A percentile compares a stretch with the other conserved stretches of the same genome.
phyloP scores from a whole-genome alignment of 495 filamentous ascomycete species.

The Aspergillus ellipticus region DNA sequence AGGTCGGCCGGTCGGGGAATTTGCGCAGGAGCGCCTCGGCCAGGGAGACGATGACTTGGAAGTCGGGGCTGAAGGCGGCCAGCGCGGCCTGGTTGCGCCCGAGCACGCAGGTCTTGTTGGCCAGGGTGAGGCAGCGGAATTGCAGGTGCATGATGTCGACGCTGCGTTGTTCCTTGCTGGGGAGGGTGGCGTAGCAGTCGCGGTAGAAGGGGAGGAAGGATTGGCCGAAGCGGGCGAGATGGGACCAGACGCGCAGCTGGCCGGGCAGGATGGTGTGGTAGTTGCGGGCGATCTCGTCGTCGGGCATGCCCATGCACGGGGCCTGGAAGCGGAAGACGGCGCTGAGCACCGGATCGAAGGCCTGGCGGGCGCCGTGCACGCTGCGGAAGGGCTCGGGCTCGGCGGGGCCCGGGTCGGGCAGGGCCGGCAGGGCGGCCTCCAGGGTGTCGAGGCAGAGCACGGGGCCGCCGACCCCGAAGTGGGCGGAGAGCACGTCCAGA shows the following conservation, averaged over 20 bases:
- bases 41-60: neutral
- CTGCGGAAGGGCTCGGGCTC: neutral
- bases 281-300: neutral
- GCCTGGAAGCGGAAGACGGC: neutral
- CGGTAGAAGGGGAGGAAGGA: neutral
- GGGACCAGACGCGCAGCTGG: neutral
- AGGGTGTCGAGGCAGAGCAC: neutral
- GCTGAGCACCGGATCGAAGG: neutral
- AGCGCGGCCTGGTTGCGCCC: neutral
- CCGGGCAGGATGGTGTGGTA: neutral
- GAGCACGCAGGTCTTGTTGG: constrained; percentile 9
- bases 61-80: neutral
- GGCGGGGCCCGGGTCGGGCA: no score
- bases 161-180: constrained; percentile 4
- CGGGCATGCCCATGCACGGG: neutral
- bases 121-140: neutral
- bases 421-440: neutral
- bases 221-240: neutral
- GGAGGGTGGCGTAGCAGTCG: neutral
- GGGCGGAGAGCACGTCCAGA: constrained; percentile 6
- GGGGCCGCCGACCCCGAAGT: neutral
- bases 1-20: constrained; percentile 11
- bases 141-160: constrained; percentile 15
- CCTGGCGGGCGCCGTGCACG: neutral
- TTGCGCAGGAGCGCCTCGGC: constrained; percentile 7